A percentile compares a stretch with the other conserved stretches of the same genome.
Conservation (phyloP, 768 basidiomycete species). For the Suillus discolor region DNA sequence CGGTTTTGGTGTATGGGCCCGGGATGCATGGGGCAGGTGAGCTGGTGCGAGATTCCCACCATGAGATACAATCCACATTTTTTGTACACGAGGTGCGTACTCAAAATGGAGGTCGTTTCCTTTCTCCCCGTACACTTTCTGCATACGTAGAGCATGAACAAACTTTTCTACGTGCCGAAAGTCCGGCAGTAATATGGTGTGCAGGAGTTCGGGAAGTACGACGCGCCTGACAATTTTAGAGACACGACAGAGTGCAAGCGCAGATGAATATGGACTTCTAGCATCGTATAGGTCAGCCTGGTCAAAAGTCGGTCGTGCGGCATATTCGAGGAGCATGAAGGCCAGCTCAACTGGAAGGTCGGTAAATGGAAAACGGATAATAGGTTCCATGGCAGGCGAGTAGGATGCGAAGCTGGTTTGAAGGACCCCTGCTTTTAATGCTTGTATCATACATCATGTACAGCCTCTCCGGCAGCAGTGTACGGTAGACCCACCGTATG, state of each 20-base stretch:
- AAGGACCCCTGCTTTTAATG: background rate
- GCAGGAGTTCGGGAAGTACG: constrained; percentile 42
- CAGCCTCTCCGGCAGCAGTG: background rate
- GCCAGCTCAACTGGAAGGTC: constrained; percentile 38
- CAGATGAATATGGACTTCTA: constrained; percentile 23
- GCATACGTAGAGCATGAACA: constrained; percentile 34
- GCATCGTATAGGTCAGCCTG: constrained; percentile 5
- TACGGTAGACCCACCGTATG: background rate
- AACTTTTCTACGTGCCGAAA: constrained; percentile 20
- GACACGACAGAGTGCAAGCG: constrained; percentile 35
- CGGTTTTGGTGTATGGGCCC: background rate
- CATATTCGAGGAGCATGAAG: constrained; percentile 36
- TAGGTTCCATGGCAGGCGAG: background rate
- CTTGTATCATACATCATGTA: background rate
- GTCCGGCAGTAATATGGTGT: constrained; percentile 38
- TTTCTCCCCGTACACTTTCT: constrained; percentile 14
- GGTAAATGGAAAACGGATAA: constrained; percentile 21
- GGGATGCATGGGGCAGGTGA: background rate
- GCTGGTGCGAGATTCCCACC: constrained; percentile 6
- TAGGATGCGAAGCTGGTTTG: background rate
- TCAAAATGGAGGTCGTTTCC: constrained; percentile 33
- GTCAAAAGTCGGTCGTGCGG: constrained; percentile 26
- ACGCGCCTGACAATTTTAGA: constrained; percentile 34
- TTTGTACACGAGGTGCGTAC: constrained; percentile 34
- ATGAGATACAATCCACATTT: constrained; percentile 33